A percentile compares a stretch with the other conserved stretches of the same genome.
These are phyloP conservation scores for Eucalyptus marginata DNA, from an alignment of 345 rosid species.

Conservation along the genomic window DNA sequence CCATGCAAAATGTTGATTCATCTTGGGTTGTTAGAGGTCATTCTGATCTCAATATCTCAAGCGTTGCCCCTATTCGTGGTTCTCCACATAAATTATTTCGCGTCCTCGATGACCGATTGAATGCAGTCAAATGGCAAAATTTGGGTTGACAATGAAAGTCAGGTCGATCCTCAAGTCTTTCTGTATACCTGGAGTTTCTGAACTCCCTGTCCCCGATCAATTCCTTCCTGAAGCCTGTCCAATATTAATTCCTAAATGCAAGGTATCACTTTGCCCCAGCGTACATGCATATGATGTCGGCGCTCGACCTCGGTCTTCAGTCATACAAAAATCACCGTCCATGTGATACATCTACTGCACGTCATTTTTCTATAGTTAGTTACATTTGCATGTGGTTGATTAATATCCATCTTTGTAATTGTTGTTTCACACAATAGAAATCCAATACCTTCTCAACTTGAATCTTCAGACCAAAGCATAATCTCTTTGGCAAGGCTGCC, in stretches of 20 bases:
- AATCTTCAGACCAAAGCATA: background rate
- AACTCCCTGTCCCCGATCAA: background rate
- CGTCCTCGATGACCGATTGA: background rate
- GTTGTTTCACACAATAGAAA: background rate
- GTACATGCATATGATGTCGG: background rate
- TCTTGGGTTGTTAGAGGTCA: background rate
- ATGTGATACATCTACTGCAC: background rate
- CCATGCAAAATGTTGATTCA: background rate
- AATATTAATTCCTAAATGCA: background rate
- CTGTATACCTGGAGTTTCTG: background rate
- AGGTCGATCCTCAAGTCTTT: background rate
- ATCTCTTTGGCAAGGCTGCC: background rate
- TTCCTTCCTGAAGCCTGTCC: background rate
- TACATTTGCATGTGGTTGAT: background rate
- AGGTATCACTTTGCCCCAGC: background rate
- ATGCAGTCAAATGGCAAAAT: background rate
- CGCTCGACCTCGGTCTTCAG: background rate
- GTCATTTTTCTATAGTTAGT: background rate
- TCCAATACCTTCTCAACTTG: background rate
- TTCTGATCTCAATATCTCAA: too few species aligned
- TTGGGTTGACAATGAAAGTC: background rate
- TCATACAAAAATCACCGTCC: background rate
- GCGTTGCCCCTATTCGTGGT: too few species aligned
- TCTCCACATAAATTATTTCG: too few species aligned
- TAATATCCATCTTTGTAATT: background rate